Conservation (phyloP, 257 asterid genomes). For the Nicotiana attenuata region DNA sequence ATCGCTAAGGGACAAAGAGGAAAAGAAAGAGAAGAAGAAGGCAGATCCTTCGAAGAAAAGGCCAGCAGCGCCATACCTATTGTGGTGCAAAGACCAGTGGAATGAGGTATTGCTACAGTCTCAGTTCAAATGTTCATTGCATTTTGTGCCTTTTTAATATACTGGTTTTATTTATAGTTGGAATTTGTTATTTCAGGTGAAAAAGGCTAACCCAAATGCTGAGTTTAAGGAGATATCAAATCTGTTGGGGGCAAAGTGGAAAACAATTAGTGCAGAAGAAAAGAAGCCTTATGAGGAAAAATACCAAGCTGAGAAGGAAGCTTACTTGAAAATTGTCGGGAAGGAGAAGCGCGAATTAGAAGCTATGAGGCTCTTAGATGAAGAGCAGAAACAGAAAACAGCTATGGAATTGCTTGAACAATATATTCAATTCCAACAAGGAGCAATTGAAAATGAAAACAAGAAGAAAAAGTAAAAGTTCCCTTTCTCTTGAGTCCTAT, state of each 20-base stretch:
- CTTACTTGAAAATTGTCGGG: slow-evolving; percentile 61
- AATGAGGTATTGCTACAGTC: slow-evolving; percentile 49
- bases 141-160: not conserved
- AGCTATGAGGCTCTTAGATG: slow-evolving; percentile 81
- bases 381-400: slow-evolving; percentile 81
- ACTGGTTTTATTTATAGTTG: not conserved
- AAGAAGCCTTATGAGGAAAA: slow-evolving; percentile 86
- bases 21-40: slow-evolving; percentile 69
- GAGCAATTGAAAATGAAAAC: slow-evolving; percentile 46
- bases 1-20: slow-evolving; percentile 39
- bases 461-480: slow-evolving; percentile 50
- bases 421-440: slow-evolving; percentile 68
- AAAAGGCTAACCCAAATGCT: slow-evolving; percentile 61
- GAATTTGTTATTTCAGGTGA: slow-evolving; percentile 40
- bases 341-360: slow-evolving; percentile 74
- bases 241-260: slow-evolving; percentile 75
- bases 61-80: slow-evolving; percentile 69
- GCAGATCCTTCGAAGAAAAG: slow-evolving; percentile 40
- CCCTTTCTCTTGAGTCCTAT: not conserved
- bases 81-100: slow-evolving; percentile 96
- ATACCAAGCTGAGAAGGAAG: slow-evolving; percentile 72
- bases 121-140: not conserved
- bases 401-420: slow-evolving; percentile 90
- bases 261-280: slow-evolving; percentile 60
- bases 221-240: slow-evolving; percentile 69